A percentile compares a stretch with the other conserved stretches of the same genome.
Conservation (phyloP, 371 early-diverging fungal genomes). For the Mucor velutinosus region DNA sequence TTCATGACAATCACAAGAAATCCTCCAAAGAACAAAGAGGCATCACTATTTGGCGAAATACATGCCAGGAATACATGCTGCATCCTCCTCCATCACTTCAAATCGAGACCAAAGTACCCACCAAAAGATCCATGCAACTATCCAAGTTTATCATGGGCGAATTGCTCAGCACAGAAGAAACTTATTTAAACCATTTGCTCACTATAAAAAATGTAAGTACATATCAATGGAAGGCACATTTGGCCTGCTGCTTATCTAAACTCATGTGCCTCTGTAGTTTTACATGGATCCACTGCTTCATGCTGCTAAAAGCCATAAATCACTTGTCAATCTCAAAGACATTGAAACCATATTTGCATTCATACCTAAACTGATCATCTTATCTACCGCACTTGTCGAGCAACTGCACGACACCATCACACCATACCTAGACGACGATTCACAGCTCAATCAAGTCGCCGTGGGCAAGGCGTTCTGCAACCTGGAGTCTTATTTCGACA, state of each 20-base stretch:
- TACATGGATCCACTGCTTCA: slow-evolving; percentile 43
- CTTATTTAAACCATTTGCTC: slow-evolving; percentile 34
- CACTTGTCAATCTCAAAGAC: slow-evolving; percentile 30
- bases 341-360: slow-evolving; percentile 38
- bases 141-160: slow-evolving; percentile 37
- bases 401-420: slow-evolving; percentile 11
- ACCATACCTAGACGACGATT: slow-evolving; percentile 8
- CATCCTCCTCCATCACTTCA: slow-evolving; percentile 12
- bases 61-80: slow-evolving; percentile 13
- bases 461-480: slow-evolving; percentile 36
- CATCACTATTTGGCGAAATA: slow-evolving; percentile 18
- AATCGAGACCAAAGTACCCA: slow-evolving; percentile 5
- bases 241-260: background rate
- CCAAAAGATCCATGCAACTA: slow-evolving; percentile 28
- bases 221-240: no score
- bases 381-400: slow-evolving; percentile 27
- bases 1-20: slow-evolving; percentile 12
- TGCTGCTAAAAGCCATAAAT: slow-evolving; percentile 16
- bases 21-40: slow-evolving; percentile 20
- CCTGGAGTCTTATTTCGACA: slow-evolving; percentile 30
- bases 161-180: slow-evolving; percentile 39
- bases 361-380: slow-evolving; percentile 30
- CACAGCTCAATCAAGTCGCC: background rate
- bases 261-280: slow-evolving; percentile 15
- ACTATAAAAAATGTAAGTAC: slow-evolving; percentile 33